These are phyloP conservation scores for Xylaria sp. DNA, from an alignment of 2,329 filamentous ascomycete genomes.

Conservation along the genomic window DNA sequence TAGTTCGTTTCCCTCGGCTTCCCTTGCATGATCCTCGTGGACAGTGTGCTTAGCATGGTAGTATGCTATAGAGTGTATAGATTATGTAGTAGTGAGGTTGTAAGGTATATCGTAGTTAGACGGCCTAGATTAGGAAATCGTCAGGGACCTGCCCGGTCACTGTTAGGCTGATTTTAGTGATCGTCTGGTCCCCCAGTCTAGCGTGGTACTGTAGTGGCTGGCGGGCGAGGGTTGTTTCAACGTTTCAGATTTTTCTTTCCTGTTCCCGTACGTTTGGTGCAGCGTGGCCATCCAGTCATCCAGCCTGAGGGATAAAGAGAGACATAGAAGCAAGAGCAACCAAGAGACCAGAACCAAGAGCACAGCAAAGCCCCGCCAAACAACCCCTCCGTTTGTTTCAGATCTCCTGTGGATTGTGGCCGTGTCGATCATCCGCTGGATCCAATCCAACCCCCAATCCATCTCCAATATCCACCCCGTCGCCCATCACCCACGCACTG, in stretches of 20 bases:
- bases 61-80: background rate
- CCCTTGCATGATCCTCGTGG: constrained; percentile 14
- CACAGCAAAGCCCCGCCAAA: background rate
- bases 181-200: background rate
- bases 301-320: too few species aligned
- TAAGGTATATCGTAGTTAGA: background rate
- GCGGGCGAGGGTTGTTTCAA: constrained; percentile 21
- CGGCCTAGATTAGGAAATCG: background rate
- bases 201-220: too few species aligned
- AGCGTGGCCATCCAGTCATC: constrained; percentile 19
- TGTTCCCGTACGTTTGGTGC: constrained; percentile 38
- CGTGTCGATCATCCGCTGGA: constrained; percentile 25
- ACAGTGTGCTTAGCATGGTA: background rate
- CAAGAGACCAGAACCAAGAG: background rate
- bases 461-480: background rate
- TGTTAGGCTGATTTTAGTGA: background rate
- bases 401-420: constrained; percentile 34
- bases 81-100: background rate
- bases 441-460: background rate
- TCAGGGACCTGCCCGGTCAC: too few species aligned
- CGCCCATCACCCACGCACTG: background rate
- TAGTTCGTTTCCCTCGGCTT: background rate
- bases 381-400: constrained; percentile 40
- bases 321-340: background rate
- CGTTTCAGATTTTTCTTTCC: constrained; percentile 44